phyloP scores from a whole-genome alignment of 1,139 yeast genomes.

The Zygoascus sp. region DNA sequence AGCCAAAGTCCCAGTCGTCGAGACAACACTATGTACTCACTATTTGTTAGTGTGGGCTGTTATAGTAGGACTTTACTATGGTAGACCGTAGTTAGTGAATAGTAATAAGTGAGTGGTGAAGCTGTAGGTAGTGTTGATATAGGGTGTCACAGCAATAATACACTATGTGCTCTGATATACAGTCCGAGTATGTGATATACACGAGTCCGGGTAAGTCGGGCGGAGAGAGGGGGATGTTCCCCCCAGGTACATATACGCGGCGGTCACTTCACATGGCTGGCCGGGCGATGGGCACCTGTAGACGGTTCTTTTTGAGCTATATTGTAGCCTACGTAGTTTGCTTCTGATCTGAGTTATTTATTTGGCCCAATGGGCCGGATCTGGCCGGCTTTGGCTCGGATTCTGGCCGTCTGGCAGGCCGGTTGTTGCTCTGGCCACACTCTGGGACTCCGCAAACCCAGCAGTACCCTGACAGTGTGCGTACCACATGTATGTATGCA shows the following conservation, averaged over 20 bases:
- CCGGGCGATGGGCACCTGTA: not conserved
- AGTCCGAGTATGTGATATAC: constrained; percentile 11
- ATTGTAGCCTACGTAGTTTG: no score
- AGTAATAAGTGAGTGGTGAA: constrained; percentile 13
- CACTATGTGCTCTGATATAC: constrained; percentile 11
- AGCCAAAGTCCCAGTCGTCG: constrained; percentile 9
- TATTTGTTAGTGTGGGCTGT: constrained; percentile 2
- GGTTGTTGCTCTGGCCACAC: no score
- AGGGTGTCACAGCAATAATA: constrained; percentile 7
- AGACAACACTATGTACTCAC: constrained; percentile 8
- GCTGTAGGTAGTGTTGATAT: constrained; percentile 12
- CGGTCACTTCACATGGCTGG: not conserved
- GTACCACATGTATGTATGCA: no score
- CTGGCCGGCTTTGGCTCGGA: no score
- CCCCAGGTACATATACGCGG: not conserved
- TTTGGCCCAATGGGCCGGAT: no score
- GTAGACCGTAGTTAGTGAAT: constrained; percentile 10
- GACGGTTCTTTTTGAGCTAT: no score
- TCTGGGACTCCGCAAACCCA: no score
- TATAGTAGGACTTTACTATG: constrained; percentile 9
- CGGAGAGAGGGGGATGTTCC: not conserved
- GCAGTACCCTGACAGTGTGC: no score
- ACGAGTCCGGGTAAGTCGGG: not conserved
- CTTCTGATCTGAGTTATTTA: no score
- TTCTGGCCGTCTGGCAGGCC: no score